phyloP scores from a whole-genome alignment of 169 alveolate genomes.

The Amoebophrya sp. region DNA sequence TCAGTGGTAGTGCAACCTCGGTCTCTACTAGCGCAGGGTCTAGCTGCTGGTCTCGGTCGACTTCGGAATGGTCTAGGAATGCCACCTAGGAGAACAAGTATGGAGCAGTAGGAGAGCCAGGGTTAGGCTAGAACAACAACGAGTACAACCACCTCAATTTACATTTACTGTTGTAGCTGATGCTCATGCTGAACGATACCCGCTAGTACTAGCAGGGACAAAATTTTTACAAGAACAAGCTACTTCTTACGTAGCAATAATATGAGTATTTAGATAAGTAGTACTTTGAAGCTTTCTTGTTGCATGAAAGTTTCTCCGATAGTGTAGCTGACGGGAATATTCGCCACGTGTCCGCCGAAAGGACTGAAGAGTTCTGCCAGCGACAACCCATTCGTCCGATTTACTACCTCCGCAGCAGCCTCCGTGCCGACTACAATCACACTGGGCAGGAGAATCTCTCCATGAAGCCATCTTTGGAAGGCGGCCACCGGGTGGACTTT shows the following conservation, averaged over 20 bases:
- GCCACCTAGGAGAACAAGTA: no score
- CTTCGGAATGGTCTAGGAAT: no score
- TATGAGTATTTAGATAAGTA: neutral
- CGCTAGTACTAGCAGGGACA: neutral
- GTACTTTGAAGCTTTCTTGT: neutral
- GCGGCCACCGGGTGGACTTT: neutral
- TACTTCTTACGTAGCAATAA: neutral
- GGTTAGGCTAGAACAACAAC: no score
- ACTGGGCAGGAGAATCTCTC: neutral
- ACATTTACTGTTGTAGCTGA: neutral
- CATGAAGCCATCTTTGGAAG: neutral
- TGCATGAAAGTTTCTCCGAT: neutral
- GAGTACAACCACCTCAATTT: neutral
- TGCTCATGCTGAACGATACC: neutral
- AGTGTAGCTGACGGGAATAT: neutral
- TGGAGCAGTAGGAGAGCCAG: no score
- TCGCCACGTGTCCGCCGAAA: conserved; percentile 1
- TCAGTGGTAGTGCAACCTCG: no score
- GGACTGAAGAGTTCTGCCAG: neutral
- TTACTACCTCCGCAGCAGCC: neutral
- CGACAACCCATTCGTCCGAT: neutral
- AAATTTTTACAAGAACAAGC: neutral
- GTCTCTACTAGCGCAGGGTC: no score
- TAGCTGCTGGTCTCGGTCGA: no score
- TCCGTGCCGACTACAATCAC: neutral